Conservation (phyloP, 129 eudicot genomes). For the Flaveria robusta region DNA sequence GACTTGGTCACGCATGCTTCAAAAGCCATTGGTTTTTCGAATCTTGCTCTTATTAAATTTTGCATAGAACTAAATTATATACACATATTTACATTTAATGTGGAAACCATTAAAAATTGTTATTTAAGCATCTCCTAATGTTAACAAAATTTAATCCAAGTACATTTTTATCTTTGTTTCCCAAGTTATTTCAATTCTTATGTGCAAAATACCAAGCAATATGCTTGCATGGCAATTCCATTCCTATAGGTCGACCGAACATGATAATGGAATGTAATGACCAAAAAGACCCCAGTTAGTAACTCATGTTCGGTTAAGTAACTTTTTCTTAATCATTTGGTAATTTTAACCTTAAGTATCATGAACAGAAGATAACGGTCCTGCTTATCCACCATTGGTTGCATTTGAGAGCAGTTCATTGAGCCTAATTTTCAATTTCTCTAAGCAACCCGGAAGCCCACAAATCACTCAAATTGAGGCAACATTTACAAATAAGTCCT, state of each 20-base stretch:
- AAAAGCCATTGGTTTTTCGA: not conserved
- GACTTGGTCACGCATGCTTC: not conserved
- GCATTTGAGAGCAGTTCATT: conserved; percentile 91
- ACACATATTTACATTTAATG: not conserved
- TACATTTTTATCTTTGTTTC: not conserved
- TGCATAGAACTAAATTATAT: not conserved
- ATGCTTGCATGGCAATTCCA: not conserved
- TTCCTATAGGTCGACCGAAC: conserved; percentile 3
- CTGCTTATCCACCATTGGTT: conserved; percentile 67
- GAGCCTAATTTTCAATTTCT: conserved; percentile 68
- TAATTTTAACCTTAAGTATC: conserved; percentile 9
- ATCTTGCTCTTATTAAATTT: not conserved
- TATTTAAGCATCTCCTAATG: not conserved
- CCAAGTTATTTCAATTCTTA: not conserved
- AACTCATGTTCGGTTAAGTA: not conserved
- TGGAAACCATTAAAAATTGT: not conserved
- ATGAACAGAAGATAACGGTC: conserved; percentile 60
- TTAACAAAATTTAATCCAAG: not conserved
- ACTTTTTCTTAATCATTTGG: not conserved
- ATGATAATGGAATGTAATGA: not conserved
- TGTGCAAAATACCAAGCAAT: not conserved
- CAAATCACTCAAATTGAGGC: conserved; percentile 73
- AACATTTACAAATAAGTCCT: conserved; percentile 63
- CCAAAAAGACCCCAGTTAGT: not conserved
- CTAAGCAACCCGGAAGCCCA: conserved; percentile 66